Base-by-base conservation (phyloP, 192 early-diverging fungal genomes). In the Allomyces macrogynus region DNA sequence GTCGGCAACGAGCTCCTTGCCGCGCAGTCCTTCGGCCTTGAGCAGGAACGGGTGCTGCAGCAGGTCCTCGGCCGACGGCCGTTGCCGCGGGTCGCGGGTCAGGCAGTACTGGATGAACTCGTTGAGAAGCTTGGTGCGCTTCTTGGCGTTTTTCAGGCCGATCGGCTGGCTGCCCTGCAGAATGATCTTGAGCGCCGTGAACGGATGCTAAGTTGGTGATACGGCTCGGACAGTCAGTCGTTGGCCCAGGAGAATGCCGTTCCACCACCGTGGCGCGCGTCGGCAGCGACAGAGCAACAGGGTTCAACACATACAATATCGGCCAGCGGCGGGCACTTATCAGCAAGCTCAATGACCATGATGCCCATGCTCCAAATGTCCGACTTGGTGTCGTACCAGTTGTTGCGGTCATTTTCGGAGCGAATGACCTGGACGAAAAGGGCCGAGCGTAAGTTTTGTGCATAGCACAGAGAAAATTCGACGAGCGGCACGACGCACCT, bases 361-460 rank as follows among this genome's bases (percentile, higher is more conserved):
- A 84, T 84, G 40, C 82, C 82, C 27, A 84, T 81, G 1, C 74
- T 77, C 82, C 82, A 84, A 43, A 84, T 76, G 62, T 84, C 82
- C 18, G 82, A 74, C 63, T 83, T 84, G 27, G 67, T 69, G 67
- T 80, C 77, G 67, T 84, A 84, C 14, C 69, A 72, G 49, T 57
- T 57, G 49, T 57, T 57, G 49, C 49, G 12, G 20, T 57, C 49
- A 16, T 57, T 57, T 57, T 57, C 49, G 16, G 49, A 57, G 12
- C 49, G 49, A 57, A 57, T 57, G 49, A 57, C 49, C 49, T 57
- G 49, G 12, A 40, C 1, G 26, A 4, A n/a, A 20, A 57, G 20
- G 4, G 2, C 1, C 18, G n/a, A 14, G 9, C 16, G 3, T 57
- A 0, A 57, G 16, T 0, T 57, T 57, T 16, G 49, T 57, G 49